Evolutionary conservation across 2,329 filamentous ascomycete genomes (phyloP).

Genomic region (Pestalotiopsis sp.): DNA sequence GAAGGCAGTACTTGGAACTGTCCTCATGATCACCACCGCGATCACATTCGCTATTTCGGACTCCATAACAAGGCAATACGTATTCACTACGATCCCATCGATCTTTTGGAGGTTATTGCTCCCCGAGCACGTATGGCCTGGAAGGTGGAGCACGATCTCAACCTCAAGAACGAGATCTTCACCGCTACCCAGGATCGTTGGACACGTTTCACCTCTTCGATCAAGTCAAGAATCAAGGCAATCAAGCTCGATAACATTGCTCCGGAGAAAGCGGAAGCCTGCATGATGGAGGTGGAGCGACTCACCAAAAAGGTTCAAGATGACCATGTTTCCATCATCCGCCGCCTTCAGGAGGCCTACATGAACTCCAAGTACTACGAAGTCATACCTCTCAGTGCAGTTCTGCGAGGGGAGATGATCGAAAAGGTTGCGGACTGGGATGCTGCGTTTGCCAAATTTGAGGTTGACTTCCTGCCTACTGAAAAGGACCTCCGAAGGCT

Average conservation of each 20-base stretch:
- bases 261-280: constrained; percentile 82
- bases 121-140: constrained; percentile 89
- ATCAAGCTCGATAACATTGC: constrained; percentile 92
- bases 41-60: constrained; percentile 92
- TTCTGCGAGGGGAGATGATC: constrained; percentile 79
- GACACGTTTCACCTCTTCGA: constrained; percentile 83
- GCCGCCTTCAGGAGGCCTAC: constrained; percentile 85
- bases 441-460: constrained; percentile 84
- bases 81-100: constrained; percentile 90
- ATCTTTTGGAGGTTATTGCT: constrained; percentile 91
- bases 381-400: constrained; percentile 88
- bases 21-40: constrained; percentile 86
- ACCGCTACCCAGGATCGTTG: constrained; percentile 79
- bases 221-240: constrained; percentile 79
- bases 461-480: constrained; percentile 87
- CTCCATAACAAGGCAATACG: constrained; percentile 82
- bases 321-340: constrained; percentile 74
- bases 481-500: constrained; percentile 95
- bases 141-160: constrained; percentile 95
- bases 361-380: constrained; percentile 96
- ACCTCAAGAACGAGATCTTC: constrained; percentile 90
- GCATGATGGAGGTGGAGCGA: constrained; percentile 77
- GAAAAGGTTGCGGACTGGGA: constrained; percentile 96
- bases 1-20: constrained; percentile 52
- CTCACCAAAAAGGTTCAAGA: constrained; percentile 80